Evolutionary conservation across 1,284 basidiomycete genomes (phyloP), one percentile per base, ranked within the genome.

Genomic region (Cutaneotrichosporon curvatum): DNA sequence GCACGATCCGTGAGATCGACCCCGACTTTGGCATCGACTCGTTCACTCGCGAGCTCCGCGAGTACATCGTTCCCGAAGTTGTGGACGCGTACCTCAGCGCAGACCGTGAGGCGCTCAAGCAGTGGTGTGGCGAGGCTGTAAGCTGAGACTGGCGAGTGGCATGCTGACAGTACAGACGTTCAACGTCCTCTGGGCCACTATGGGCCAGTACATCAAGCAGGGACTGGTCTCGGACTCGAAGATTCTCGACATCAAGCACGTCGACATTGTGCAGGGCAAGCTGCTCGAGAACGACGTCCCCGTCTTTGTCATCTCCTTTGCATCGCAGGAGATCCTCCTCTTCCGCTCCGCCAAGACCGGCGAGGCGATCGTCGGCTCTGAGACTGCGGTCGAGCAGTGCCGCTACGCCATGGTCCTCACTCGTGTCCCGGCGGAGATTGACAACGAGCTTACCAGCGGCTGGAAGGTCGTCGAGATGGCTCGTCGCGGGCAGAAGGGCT

Each of bases 61-160:
- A 98, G 72, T 99, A 97, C 66, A 94, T 99, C 53, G 81, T 98
- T 2, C 95, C 95, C 0, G 95, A 99, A 68, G 81, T 99, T 6
- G 88, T 99, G 8, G 95, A 99, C 66, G 90, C 91, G 18, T 97
- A 95, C 68, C 73, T 97, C 57, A 83, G 80, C 44, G 91, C 88
- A 10, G 92, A 96, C 63, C 79, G 83, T 60, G 85, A 90, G 63
- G 76, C 85, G 6, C 74, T 99, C 58, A 81, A 81, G 63, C 81
- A 81, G 59, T 99, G 95, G 95, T 96, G 91, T 68, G 82, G 87
- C 28, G 95, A 99, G 73, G 95, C 89, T 12, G 25, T 28, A 12
- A 28, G 25, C 12, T 28, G 8, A 12, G 7, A 12, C 25, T 28
- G 8, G 7, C 8, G 7, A 28, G 12, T 28, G 25, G 12, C 25